phyloP scores from a whole-genome alignment of 2,329 filamentous ascomycete species.

The Fusarium camptoceras region DNA sequence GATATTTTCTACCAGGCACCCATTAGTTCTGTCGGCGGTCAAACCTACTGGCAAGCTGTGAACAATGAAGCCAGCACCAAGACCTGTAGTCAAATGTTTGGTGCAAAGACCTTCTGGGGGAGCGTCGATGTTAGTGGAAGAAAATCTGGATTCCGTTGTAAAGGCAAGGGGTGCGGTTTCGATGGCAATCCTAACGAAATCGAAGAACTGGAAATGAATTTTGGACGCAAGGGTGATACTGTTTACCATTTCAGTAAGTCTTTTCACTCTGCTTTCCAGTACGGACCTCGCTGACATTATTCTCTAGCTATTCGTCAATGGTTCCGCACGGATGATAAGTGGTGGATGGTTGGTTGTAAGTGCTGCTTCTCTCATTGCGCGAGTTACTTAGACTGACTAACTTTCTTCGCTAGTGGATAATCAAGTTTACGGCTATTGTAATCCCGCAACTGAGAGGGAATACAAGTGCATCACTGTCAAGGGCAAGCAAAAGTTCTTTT shows the following conservation, averaged over 20 bases:
- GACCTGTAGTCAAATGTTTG: neutral
- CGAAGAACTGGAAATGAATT: neutral
- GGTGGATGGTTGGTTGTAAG: neutral
- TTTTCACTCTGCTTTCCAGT: neutral
- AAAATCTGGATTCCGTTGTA: neutral
- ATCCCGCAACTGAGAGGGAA: neutral
- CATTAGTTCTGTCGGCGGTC: neutral
- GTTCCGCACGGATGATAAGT: neutral
- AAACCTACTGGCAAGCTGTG: neutral
- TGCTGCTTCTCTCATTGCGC: neutral
- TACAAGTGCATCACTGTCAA: neutral
- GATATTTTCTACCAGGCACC: neutral
- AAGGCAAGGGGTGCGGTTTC: neutral
- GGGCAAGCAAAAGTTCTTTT: neutral
- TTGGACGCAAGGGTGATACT: neutral
- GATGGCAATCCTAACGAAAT: neutral
- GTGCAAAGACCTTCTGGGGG: neutral
- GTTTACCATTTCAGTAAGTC: neutral
- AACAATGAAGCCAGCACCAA: neutral
- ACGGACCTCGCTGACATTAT: neutral
- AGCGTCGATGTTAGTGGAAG: neutral
- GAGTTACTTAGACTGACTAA: neutral
- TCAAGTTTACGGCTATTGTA: neutral
- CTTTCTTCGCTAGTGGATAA: neutral
- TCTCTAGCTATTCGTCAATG: neutral